Evolutionary conservation across 768 basidiomycete genomes (phyloP), one percentile per base, ranked within the genome.

Genomic region (Mycena alexandri): DNA sequence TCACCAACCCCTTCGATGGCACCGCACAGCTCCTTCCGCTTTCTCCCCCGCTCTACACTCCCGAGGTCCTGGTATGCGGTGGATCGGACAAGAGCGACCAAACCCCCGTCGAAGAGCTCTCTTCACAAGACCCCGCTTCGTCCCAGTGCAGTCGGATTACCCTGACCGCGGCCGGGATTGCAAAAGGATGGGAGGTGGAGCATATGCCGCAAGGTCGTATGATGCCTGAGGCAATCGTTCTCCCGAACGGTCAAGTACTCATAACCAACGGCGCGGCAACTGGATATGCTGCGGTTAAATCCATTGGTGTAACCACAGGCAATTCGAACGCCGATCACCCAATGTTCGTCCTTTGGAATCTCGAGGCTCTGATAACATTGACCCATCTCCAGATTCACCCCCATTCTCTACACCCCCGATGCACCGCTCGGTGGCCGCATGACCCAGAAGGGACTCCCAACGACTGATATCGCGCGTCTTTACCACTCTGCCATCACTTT

Each of bases 161-260:
- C 58, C 87, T 92, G 73, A 85, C 83, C 3, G 88, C 89, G 6
- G 88, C 87, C 63, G 79, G 82, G 14, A 80, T 81, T 21, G 47
- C 72, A 73, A 34, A 73, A 75, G 53, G 88, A 82, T 78, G 80
- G 72, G 29, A 81, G 33, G 83, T 86, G 53, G 87, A 88, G 66
- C 67, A 80, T 34, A 78, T 89, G 63, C 85, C 84, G 7, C 80
- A 84, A 43, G 85, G 83, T 9, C 80, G 88, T 47, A 81, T 83
- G 16, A 89, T 90, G 89, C 87, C 87, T 14, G 85, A 86, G 70
- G 78, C 88, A 69, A 83, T 89, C 71, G 68, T 83, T 44, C 79
- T 89, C 3, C 89, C 88, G 2, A 85, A 86, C 65, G 87, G 86
- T 9, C 80, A 82, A 63, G 67, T 89, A 14, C 79, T 87, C 54